Base-by-base conservation (phyloP, 2,329 filamentous ascomycete species). In the Nannizzia gypsea region DNA sequence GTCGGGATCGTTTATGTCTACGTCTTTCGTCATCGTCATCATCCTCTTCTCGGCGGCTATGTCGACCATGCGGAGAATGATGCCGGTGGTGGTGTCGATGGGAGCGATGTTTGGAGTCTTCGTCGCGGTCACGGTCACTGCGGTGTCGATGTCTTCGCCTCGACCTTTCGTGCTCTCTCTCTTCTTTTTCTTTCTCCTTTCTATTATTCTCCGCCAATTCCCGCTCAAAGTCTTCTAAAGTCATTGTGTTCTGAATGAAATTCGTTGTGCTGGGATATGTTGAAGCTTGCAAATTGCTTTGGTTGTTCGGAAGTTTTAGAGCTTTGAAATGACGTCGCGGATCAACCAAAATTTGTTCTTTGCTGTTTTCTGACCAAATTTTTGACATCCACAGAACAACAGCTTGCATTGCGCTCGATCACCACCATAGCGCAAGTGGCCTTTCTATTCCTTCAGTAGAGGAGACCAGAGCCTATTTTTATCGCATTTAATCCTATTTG, bases 161-260 rank as follows among this genome's bases (percentile, higher is more conserved):
- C 70, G 71, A 63, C 74, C 72, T 48, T 67, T 68, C 40, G n/a
- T 40, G 38, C 20, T 56, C 54, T 17, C 54, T 38, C 71, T 70
- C 60, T 66, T 69, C 58, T 64, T n/a, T 68, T 61, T 65, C 71
- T 66, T 63, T 74, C 58, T 68, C 67, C 60, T 70, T 67, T 70
- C 66, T 71, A 64, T 63, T 73, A 59, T 64, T 63, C 50, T 84
- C 81, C 1, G 85, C 87, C 11, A 95, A 78, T 26, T 84, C 78
- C 70, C 86, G 88, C 72, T 95, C 90, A 62, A 95, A 95, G 61
- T 91, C 88, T 65, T 84, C 82, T 61, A 85, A 70, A 3, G 80
- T 78, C 83, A 84, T 85, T 15, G 46, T 63, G 38, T 15, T n/a
- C 3, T 38, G n/a, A n/a, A 20, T 42, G 52, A 31, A n/a, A 11